Evolutionary conservation across 2,329 filamentous ascomycete genomes (phyloP).

Genomic region (Cercospora beticola): DNA sequence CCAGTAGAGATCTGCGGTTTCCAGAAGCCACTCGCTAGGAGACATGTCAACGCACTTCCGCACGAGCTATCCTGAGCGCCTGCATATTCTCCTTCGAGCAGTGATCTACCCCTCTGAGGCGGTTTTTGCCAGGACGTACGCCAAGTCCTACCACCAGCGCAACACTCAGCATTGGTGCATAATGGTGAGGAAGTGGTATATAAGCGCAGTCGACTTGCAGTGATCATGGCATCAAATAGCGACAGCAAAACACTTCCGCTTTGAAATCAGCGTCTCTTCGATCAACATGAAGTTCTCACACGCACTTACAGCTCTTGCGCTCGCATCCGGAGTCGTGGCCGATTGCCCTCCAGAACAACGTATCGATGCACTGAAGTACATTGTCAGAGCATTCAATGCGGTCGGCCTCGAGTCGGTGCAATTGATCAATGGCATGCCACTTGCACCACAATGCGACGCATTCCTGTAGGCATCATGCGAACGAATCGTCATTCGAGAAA

Average conservation of each 20-base stretch:
- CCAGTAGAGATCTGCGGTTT: neutral
- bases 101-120: neutral
- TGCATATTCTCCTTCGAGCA: neutral
- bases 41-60: neutral
- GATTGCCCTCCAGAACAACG: neutral
- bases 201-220: neutral
- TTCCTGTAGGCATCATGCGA: neutral
- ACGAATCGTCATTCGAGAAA: too few species aligned
- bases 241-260: neutral
- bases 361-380: constrained; percentile 4
- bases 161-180: neutral
- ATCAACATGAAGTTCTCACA: neutral
- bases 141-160: neutral
- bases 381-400: constrained; percentile 8
- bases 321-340: neutral
- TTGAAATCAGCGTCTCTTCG: neutral
- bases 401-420: neutral
- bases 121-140: neutral
- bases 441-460: neutral
- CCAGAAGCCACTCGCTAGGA: neutral
- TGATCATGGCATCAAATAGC: neutral
- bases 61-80: neutral
- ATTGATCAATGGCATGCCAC: constrained; percentile 6
- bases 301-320: neutral
- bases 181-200: neutral